Conservation (phyloP, 1,139 yeast species). For the Yamadazyma triangularis region DNA sequence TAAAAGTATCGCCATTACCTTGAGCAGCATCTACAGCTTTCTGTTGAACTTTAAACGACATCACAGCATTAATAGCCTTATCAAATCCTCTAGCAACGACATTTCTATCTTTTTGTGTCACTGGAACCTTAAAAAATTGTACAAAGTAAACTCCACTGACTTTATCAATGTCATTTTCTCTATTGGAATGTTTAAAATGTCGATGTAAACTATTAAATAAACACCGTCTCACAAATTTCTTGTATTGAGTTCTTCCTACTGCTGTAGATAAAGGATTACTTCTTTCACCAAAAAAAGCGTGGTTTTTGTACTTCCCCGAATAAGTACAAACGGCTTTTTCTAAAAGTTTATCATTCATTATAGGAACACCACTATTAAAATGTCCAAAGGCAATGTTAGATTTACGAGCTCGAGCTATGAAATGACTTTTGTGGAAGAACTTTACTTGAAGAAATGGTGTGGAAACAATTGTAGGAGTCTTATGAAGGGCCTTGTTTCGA, state of each 20-base stretch:
- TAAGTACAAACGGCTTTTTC: slow-evolving; percentile 20
- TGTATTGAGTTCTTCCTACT: slow-evolving; percentile 24
- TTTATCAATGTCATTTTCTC: slow-evolving; percentile 15
- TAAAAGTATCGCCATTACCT: too few species aligned
- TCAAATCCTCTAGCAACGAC: slow-evolving; percentile 3
- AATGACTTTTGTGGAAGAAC: slow-evolving; percentile 27
- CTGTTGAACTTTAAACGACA: too few species aligned
- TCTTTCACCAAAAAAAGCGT: slow-evolving; percentile 20
- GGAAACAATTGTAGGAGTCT: slow-evolving; percentile 18
- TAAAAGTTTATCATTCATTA: slow-evolving; percentile 23
- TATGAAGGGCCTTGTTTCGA: slow-evolving; percentile 10
- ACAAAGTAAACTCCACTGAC: slow-evolving; percentile 42
- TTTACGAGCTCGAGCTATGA: slow-evolving; percentile 25
- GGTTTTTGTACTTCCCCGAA: slow-evolving; percentile 22
- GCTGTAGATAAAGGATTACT: slow-evolving; percentile 32
- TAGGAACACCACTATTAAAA: slow-evolving; percentile 25
- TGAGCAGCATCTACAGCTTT: too few species aligned
- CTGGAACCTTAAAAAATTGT: slow-evolving; percentile 34
- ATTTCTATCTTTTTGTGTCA: slow-evolving; percentile 19
- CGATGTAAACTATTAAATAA: slow-evolving; percentile 16
- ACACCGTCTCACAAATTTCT: slow-evolving; percentile 22
- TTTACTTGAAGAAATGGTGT: slow-evolving; percentile 21
- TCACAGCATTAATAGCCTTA: too few species aligned
- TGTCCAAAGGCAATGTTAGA: slow-evolving; percentile 37
- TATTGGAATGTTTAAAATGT: too few species aligned